A percentile compares a stretch with the other conserved stretches of the same genome.
Conservation (phyloP, 306 rosid genomes). For the Malus orientalis region DNA sequence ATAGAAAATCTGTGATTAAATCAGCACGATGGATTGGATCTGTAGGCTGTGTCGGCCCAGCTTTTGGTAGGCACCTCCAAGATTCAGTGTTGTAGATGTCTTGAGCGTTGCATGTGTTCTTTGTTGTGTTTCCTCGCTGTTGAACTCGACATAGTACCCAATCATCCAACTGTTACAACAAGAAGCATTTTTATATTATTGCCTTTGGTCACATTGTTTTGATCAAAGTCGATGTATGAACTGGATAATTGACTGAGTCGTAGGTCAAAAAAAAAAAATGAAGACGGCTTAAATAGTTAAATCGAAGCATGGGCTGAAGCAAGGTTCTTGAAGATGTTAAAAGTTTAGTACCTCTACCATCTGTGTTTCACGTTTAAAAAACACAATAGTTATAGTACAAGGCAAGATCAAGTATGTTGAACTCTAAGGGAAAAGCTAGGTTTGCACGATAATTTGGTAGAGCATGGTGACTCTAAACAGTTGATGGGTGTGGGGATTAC, state of each 20-base stretch:
- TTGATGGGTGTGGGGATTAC: not conserved
- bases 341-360: not conserved
- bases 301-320: not conserved
- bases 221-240: not conserved
- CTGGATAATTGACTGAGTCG: not conserved
- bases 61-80: conserved; percentile 3
- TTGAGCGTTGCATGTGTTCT: conserved; percentile 30
- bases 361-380: not conserved
- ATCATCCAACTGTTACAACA: conserved; percentile 54
- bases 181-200: not conserved
- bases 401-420: not conserved
- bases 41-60: conserved; percentile 24
- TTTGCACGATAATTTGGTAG: not conserved
- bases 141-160: conserved; percentile 81
- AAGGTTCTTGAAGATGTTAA: not conserved
- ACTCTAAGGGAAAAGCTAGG: not conserved
- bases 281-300: not conserved
- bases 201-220: not conserved
- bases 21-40: conserved; percentile 14
- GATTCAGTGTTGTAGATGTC: conserved; percentile 25
- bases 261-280: too few relatives aligned
- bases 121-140: conserved; percentile 34
- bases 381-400: not conserved
- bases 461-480: not conserved
- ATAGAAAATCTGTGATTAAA: conserved; percentile 30